Conservation (phyloP, 352 stramenopile genomes). For the Pythium monospermum region DNA sequence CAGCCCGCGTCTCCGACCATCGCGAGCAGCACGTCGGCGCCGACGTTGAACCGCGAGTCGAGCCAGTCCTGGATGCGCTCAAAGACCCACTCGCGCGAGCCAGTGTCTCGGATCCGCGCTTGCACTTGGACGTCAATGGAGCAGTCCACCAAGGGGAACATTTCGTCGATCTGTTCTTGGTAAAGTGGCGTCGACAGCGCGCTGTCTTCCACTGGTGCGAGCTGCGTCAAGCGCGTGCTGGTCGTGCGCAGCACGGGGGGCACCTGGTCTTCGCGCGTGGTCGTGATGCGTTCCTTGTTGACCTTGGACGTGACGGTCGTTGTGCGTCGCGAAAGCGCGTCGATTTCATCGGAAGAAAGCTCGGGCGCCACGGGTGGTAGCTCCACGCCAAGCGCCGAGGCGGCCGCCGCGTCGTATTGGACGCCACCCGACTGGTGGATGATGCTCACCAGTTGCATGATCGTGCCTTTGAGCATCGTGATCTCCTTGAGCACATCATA, state of each 20-base stretch:
- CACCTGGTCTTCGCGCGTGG: slow-evolving; percentile 30
- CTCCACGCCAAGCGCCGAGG: slow-evolving; percentile 12
- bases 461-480: slow-evolving; percentile 70
- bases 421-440: slow-evolving; percentile 24
- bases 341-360: slow-evolving; percentile 39
- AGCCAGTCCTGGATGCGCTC: slow-evolving; percentile 73
- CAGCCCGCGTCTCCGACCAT: slow-evolving; percentile 64
- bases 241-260: slow-evolving; percentile 24
- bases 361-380: slow-evolving; percentile 12
- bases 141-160: slow-evolving; percentile 77
- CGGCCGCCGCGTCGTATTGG: slow-evolving; percentile 11
- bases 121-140: slow-evolving; percentile 41
- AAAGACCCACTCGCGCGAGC: slow-evolving; percentile 60
- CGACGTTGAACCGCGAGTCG: slow-evolving; percentile 61
- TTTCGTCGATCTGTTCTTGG: slow-evolving; percentile 73
- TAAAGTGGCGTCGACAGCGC: slow-evolving; percentile 58
- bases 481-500: slow-evolving; percentile 87
- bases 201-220: slow-evolving; percentile 62
- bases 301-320: slow-evolving; percentile 43
- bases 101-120: slow-evolving; percentile 34
- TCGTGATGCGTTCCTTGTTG: slow-evolving; percentile 46
- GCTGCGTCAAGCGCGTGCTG: slow-evolving; percentile 46
- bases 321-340: slow-evolving; percentile 38
- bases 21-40: slow-evolving; percentile 48
- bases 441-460: slow-evolving; percentile 48